Percentiles rank a stretch among this genome's conserved stretches.
Conservation (phyloP, 179 eudicot species). For the Carnegiea gigantea region DNA sequence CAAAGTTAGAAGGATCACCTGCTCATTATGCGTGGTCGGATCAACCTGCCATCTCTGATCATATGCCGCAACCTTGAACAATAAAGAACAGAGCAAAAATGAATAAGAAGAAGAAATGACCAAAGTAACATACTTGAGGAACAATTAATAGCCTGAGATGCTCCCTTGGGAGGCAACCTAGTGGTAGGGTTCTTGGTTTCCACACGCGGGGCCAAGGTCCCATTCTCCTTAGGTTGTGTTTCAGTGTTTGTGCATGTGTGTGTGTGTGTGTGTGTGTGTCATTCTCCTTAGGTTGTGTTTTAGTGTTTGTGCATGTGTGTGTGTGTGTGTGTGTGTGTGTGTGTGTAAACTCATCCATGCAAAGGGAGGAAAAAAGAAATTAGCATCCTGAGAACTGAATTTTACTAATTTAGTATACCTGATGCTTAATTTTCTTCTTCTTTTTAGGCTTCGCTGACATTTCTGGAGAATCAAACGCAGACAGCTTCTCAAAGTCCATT, state of each 20-base stretch:
- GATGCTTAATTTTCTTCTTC: conserved; percentile 76
- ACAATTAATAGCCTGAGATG: neutral
- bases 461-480: conserved; percentile 63
- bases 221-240: no score
- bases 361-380: neutral
- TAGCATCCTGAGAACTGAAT: neutral
- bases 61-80: conserved; percentile 57
- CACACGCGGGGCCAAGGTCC: no score
- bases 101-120: conserved; percentile 6
- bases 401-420: conserved; percentile 41
- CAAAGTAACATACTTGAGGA: neutral
- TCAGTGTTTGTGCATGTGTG: no score
- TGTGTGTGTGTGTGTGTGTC: no score
- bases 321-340: no score
- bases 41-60: conserved; percentile 81
- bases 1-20: conserved; percentile 41
- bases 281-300: no score
- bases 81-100: conserved; percentile 11
- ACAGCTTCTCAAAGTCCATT: conserved; percentile 65
- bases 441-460: conserved; percentile 67
- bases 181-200: no score
- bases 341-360: no score
- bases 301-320: no score
- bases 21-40: conserved; percentile 63
- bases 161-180: neutral